Evolutionary conservation across 805 yeast genomes (phyloP), one percentile per base, ranked within the genome.

Genomic region (Yarrowia hollandica): DNA sequence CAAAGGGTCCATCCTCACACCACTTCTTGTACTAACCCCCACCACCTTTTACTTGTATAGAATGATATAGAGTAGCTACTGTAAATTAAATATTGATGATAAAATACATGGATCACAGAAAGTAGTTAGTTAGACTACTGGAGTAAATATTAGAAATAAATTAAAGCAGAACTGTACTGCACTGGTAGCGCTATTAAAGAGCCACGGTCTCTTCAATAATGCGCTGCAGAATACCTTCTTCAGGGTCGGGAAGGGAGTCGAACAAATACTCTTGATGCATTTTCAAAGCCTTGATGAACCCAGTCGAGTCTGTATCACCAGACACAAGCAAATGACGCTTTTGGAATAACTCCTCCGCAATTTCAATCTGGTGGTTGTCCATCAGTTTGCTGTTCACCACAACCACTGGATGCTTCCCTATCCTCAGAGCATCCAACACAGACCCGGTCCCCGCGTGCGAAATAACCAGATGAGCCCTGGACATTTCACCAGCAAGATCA

Each of bases 361-460:
- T 83, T 62, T 91, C 92, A 15, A 72, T 63, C 69, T 91, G 97
- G 69, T 91, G 97, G 68, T 90, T 88, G 68, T 88, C 88, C 88
- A 89, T 87, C n/a, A 94, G 77, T 5, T 70, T 64, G 10, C 79
- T 78, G 69, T 92, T 92, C 8, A 84, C 80, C 25, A 90, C 85
- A 6, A 87, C 90, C 0, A 91, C 73, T 60, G 90, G 72, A 21
- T 79, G 81, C 67, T 82, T 84, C 0, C 71, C 58, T 14, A 71
- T 60, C 67, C 94, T 76, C 33, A 90, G 71, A 0, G 88, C 78
- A 66, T 92, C 99, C 23, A 94, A 70, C 7, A 92, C 87, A 0
- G 97, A 88, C 1, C 99, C 99, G 0, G 98, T 89, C 1, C 87
- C 86, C 0, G 96, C 97, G 69, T 94, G 98, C 0, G 96, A 84